Evolutionary conservation across 2,329 filamentous ascomycete species (phyloP), one percentile per base, ranked within the genome.

Genomic region (Aspergillus calidoustus): DNA sequence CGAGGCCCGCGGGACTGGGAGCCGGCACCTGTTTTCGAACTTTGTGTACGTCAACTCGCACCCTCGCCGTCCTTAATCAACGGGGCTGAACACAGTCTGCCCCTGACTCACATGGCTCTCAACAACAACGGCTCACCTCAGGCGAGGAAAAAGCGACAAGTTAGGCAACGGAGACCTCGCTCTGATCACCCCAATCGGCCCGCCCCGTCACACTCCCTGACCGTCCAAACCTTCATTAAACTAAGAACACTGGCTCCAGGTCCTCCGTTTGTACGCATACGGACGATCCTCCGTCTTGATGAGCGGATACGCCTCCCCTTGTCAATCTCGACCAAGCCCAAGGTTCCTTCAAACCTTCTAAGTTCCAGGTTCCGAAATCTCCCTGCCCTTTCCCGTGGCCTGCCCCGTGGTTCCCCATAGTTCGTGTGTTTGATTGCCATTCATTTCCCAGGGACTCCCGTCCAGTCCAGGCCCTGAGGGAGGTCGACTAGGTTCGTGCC

Each of bases 201-300:
- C 54, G 54, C 54, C 46, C 54, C 54, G 54, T 49, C 54, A 56
- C 28, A 30, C 23, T 41, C 11, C 34, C 34, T 41, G 34, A 41
- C 34, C 9, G 34, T 41, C 34, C 34, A 13, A 41, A 41, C 34
- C 34, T 41, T 41, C 34, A 41, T 41, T 41, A 41, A 17, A 41
- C 34, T 41, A 41, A 41, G 9, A 15, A 15, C 11, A 25, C 25
- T 6, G 41, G 11, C 30, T 44, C 23, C 25, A 44, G 44, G 22
- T 44, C 41, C 25, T 52, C 53, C 52, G 52, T 34, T 54, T 15
- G 23, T 55, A n/a, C 31, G 9, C 1, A 9, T 38, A 41, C 54
- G 54, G 54, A 56, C 31, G 28, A 25, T 47, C 43, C 53, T 55
- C 25, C 53, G 44, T 48, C 54, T 30, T n/a, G 44, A 56, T 41